phyloP scores from a whole-genome alignment of 2,329 filamentous ascomycete genomes.

The Xylaria sp. region DNA sequence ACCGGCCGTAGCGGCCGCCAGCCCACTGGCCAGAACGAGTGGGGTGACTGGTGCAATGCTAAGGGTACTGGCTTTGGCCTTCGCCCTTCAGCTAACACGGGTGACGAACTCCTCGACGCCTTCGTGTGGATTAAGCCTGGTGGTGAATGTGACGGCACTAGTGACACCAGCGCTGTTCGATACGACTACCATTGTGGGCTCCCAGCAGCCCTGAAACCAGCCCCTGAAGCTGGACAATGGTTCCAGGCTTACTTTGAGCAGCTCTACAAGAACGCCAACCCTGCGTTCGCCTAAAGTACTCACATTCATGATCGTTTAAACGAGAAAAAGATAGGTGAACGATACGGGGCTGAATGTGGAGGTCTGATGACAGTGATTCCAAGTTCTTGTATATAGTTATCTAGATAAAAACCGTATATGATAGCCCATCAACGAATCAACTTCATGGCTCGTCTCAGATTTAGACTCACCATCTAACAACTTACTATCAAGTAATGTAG shows the following conservation, averaged over 20 bases:
- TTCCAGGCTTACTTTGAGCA: conserved; percentile 67
- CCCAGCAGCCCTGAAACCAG: conserved; percentile 61
- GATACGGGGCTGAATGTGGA: not conserved
- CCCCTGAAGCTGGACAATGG: conserved; percentile 73
- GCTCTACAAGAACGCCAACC: conserved; percentile 61
- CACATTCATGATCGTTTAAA: not conserved
- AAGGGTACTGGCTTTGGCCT: conserved; percentile 62
- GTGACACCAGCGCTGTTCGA: conserved; percentile 49
- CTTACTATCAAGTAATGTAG: not conserved
- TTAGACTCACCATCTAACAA: not conserved
- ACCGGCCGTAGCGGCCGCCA: conserved; percentile 48
- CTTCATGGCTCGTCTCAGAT: not conserved
- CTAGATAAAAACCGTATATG: not conserved
- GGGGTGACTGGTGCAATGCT: conserved; percentile 68
- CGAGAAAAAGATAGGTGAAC: not conserved
- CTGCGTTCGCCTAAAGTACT: conserved; percentile 47
- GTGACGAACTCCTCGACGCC: conserved; percentile 59
- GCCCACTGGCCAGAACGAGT: conserved; percentile 57
- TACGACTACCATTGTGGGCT: conserved; percentile 62
- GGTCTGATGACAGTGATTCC: not conserved
- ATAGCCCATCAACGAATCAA: not conserved
- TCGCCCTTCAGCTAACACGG: conserved; percentile 59
- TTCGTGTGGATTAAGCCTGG: conserved; percentile 70
- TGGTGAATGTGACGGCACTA: conserved; percentile 52
- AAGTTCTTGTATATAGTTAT: conserved; percentile 29